Conservation (phyloP, 2,329 filamentous ascomycete genomes). For the Neobulgaria alba region DNA sequence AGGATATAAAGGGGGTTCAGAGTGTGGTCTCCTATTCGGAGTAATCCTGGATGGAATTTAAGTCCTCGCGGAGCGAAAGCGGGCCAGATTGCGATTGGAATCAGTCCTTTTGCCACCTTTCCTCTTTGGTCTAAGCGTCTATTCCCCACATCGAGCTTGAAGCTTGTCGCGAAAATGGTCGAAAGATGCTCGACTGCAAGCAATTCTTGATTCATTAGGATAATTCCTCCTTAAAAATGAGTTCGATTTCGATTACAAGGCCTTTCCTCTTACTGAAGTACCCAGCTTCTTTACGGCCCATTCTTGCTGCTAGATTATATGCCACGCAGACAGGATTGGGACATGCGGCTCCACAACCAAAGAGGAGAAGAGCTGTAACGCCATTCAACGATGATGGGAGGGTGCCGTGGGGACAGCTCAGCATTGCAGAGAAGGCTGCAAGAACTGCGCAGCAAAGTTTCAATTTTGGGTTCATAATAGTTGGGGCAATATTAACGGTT, state of each 20-base stretch:
- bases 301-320: conserved; percentile 42
- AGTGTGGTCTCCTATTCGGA: no score
- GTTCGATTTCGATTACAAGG: conserved; percentile 13
- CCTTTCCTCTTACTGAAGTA: conserved; percentile 29
- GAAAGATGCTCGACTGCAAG: neutral
- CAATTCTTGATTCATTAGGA: neutral
- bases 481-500: conserved; percentile 71
- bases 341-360: conserved; percentile 15
- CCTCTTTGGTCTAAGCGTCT: neutral
- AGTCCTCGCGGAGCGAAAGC: conserved; percentile 7
- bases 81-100: conserved; percentile 25
- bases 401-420: conserved; percentile 73
- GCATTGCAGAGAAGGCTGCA: conserved; percentile 66
- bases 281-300: conserved; percentile 32
- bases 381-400: conserved; percentile 79
- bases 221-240: neutral
- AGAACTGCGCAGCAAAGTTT: conserved; percentile 84
- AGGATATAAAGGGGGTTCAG: no score
- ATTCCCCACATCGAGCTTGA: conserved; percentile 12
- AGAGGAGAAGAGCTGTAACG: conserved; percentile 57
- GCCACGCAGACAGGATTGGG: conserved; percentile 45
- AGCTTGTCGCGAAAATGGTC: no score
- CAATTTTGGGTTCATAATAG: conserved; percentile 71
- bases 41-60: no score
- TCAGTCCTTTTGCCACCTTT: neutral